These are phyloP conservation scores for Vishniacozyma victoriae DNA, from an alignment of 768 basidiomycete genomes.

Conservation along the genomic window DNA sequence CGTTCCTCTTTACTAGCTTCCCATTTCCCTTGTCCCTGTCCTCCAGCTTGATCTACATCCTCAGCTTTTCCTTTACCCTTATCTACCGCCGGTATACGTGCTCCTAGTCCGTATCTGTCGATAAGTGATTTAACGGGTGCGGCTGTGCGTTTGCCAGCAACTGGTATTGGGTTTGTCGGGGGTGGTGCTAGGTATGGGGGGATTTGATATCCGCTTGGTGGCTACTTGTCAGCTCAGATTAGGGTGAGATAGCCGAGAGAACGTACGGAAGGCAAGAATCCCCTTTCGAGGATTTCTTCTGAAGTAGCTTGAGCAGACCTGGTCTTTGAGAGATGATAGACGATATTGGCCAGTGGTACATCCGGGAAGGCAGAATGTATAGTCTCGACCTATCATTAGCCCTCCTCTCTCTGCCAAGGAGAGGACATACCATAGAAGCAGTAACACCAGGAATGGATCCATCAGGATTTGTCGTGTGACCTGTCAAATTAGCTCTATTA, in stretches of 20 bases:
- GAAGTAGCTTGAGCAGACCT: constrained; percentile 36
- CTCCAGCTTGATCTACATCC: background rate
- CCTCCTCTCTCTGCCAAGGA: background rate
- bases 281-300: constrained; percentile 43
- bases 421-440: constrained; percentile 21
- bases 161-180: too few species aligned
- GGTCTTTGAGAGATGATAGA: constrained; percentile 38
- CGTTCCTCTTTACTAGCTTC: constrained; percentile 37
- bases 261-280: constrained; percentile 35
- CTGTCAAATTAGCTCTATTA: background rate
- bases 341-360: constrained; percentile 31
- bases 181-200: background rate
- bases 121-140: too few species aligned
- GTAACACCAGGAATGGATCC: constrained; percentile 21
- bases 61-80: constrained; percentile 22
- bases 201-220: background rate
- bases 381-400: constrained; percentile 29
- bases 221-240: background rate
- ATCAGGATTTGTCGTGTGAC: background rate
- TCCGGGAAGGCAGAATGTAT: constrained; percentile 43
- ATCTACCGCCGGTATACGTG: background rate
- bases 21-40: constrained; percentile 25
- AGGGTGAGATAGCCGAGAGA: background rate
- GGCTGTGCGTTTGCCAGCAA: too few species aligned
- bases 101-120: too few species aligned